phyloP scores from a whole-genome alignment of 2,329 filamentous ascomycete genomes.

The Ascochyta fabae region DNA sequence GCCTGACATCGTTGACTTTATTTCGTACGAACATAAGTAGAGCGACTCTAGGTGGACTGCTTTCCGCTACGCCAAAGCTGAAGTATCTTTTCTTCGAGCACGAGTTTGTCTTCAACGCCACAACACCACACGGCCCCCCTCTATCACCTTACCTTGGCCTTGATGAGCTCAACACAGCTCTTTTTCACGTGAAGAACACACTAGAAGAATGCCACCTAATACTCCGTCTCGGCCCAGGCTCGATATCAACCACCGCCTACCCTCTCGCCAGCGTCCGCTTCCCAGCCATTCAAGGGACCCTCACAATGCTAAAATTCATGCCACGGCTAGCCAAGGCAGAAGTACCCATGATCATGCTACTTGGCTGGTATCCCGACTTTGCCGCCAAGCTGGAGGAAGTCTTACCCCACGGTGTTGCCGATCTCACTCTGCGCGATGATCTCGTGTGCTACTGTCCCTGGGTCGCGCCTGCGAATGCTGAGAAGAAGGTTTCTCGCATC shows the following conservation, averaged over 20 bases:
- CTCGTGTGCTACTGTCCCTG: constrained; percentile 30
- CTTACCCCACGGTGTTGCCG: constrained; percentile 19
- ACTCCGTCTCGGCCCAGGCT: constrained; percentile 28
- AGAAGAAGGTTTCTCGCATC: constrained; percentile 26
- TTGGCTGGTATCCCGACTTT: constrained; percentile 32
- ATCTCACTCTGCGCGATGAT: constrained; percentile 30
- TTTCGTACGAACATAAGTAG: constrained; percentile 34
- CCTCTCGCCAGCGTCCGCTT: constrained; percentile 24
- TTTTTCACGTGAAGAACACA: constrained; percentile 23
- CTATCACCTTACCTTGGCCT: constrained; percentile 28
- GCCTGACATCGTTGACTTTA: constrained; percentile 25
- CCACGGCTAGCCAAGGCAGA: constrained; percentile 21
- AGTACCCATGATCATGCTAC: constrained; percentile 31
- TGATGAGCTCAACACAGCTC: constrained; percentile 29
- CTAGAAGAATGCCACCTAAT: constrained; percentile 28
- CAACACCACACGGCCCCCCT: constrained; percentile 12
- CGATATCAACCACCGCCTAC: constrained; percentile 25
- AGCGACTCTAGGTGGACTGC: constrained; percentile 26
- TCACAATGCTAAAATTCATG: constrained; percentile 30
- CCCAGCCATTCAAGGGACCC: constrained; percentile 30
- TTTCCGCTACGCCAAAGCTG: constrained; percentile 27
- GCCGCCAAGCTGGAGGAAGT: constrained; percentile 28
- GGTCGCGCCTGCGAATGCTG: constrained; percentile 24
- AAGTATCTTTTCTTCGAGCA: constrained; percentile 30
- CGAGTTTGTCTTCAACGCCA: constrained; percentile 27